Evolutionary conservation across 495 filamentous ascomycete genomes (phyloP), one percentile per base, ranked within the genome.

Genomic region (Talaromyces adpressus): DNA sequence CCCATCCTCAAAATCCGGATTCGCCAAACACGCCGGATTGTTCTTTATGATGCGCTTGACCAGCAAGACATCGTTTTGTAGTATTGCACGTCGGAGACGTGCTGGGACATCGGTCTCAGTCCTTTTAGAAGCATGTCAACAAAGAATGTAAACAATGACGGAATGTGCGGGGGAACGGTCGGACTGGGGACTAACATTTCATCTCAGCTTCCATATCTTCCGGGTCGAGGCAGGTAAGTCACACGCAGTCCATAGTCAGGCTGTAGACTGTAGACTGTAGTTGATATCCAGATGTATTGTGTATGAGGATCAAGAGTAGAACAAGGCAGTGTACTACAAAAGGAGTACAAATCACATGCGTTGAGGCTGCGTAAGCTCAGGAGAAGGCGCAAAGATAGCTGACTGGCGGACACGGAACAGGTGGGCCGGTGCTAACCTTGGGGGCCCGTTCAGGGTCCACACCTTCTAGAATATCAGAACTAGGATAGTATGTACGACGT

Each of bases 1-100:
- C 64, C 80, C 73, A 66, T 82, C 75, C 11, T 59, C 77, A 69
- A 81, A 79, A 72, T 92, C 89, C 1, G 89, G 88, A 71, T 91
- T 91, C 68, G 84, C 84, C n/a, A 94, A 79, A 62, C 84, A 80
- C 58, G 73, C 65, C 0, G 86, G 88, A 68, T 92, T 83, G 68
- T 86, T 87, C 62, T 80, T 80, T 61, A 93, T 79, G 71, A 94
- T 89, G 71, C 91, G 88, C 63, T 80, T 73, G 64, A 90, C 88
- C 59, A 93, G 87, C 64, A 80, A 72, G 64, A 89, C 77, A 75
- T 92, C 88, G 69, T 86, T 83, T 64, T 83, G 78, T 71, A 85
- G 81, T 70, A 95, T 92, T 25, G 90, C 90, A 59, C 87, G 84
- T 63, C 87, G 87, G 51, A 90, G 80, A 61, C 88, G 83, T 71